Evolutionary conservation across 306 rosid species (phyloP).

Genomic region (Vigna mungo): DNA sequence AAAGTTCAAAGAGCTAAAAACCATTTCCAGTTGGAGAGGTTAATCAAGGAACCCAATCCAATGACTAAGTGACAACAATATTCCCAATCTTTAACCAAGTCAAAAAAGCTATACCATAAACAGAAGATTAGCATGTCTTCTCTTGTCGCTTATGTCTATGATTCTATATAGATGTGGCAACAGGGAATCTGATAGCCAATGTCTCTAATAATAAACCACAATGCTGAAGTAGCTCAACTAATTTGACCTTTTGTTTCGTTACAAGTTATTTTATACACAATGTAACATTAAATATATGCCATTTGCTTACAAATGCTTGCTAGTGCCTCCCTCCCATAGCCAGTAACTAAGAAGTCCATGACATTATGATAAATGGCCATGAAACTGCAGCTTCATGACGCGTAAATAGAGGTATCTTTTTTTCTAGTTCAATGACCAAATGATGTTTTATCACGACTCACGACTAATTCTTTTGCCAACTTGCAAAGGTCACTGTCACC

Average conservation of each 20-base stretch:
- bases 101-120: constrained; percentile 37
- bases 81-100: constrained; percentile 41
- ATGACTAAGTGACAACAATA: constrained; percentile 36
- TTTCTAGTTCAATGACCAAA: constrained; percentile 40
- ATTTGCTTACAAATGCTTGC: constrained; percentile 3
- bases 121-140: constrained; percentile 29
- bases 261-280: not conserved
- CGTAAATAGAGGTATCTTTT: constrained; percentile 9
- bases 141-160: constrained; percentile 39
- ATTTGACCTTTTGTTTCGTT: constrained; percentile 15
- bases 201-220: constrained; percentile 39
- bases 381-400: constrained; percentile 23
- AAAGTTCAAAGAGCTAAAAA: constrained; percentile 33
- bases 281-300: constrained; percentile 1
- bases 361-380: constrained; percentile 33
- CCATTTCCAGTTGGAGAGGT: constrained; percentile 40
- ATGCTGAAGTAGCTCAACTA: constrained; percentile 48
- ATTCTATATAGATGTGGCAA: constrained; percentile 31
- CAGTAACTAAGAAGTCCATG: constrained; percentile 34
- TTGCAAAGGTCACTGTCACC: constrained; percentile 31
- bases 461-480: constrained; percentile 1
- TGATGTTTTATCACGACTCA: constrained; percentile 32
- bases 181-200: constrained; percentile 20
- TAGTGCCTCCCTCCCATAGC: constrained; percentile 1
- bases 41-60: constrained; percentile 26